Conservation (phyloP, 441 rosid genomes). For the Aleurites moluccanus region DNA sequence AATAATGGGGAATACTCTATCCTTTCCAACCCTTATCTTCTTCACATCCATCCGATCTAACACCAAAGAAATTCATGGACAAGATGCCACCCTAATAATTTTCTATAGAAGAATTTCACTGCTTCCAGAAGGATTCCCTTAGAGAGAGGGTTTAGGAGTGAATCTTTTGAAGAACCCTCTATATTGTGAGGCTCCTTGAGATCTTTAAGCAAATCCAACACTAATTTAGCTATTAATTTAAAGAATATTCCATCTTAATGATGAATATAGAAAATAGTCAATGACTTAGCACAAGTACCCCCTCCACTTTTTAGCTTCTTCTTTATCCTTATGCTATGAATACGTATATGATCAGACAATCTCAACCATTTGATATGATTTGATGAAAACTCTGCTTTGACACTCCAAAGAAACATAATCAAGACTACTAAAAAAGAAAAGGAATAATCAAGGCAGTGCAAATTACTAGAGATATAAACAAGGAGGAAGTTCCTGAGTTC, state of each 20-base stretch:
- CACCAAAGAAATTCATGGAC: conserved; percentile 24
- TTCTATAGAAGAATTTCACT: neutral
- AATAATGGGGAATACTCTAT: conserved; percentile 24
- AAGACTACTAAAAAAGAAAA: neutral
- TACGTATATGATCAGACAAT: neutral
- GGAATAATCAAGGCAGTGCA: neutral
- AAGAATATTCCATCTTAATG: conserved; percentile 9
- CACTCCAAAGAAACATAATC: neutral
- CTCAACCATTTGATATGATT: conserved; percentile 12
- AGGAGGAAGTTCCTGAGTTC: conserved; percentile 8
- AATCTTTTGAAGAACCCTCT: neutral
- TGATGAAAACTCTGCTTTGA: neutral
- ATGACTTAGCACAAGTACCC: neutral
- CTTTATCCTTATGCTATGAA: neutral
- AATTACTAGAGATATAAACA: conserved; percentile 2
- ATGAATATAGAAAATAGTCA: neutral
- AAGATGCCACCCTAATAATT: conserved; percentile 19
- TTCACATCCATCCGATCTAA: conserved; percentile 23
- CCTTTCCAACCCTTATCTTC: neutral
- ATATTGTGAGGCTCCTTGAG: neutral
- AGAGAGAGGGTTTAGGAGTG: neutral
- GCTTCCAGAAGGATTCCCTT: conserved; percentile 34
- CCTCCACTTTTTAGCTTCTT: neutral
- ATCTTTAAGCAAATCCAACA: neutral
- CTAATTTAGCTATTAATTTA: neutral